phyloP scores from a whole-genome alignment of 2,329 filamentous ascomycete genomes.

The Dothistroma septosporum region DNA sequence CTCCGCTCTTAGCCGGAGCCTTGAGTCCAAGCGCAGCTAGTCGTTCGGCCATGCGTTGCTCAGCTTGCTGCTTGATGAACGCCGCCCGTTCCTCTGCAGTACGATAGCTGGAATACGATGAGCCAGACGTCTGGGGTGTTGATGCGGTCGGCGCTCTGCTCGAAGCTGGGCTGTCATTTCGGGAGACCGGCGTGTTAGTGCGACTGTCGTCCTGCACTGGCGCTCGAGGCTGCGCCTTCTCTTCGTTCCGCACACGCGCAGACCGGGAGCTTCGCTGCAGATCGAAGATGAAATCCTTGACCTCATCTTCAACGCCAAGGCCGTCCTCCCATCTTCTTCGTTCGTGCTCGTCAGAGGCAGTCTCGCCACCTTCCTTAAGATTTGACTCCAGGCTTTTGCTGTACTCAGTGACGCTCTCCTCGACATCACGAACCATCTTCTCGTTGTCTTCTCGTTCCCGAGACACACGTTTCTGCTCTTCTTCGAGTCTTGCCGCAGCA shows the following conservation, averaged over 20 bases:
- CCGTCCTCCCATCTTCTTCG: constrained; percentile 92
- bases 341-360: constrained; percentile 80
- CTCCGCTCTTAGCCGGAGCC: constrained; percentile 70
- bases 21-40: constrained; percentile 90
- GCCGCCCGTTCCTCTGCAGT: constrained; percentile 91
- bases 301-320: constrained; percentile 91
- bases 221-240: constrained; percentile 33
- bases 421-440: constrained; percentile 92
- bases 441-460: constrained; percentile 92
- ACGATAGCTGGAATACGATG: constrained; percentile 77
- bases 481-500: constrained; percentile 79
- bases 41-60: constrained; percentile 93
- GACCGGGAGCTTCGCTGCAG: constrained; percentile 81
- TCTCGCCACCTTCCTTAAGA: constrained; percentile 74
- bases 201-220: constrained; percentile 29
- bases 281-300: constrained; percentile 97
- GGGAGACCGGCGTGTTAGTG: constrained; percentile 25
- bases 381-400: constrained; percentile 77
- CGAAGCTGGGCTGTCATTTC: constrained; percentile 32
- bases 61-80: constrained; percentile 94
- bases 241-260: constrained; percentile 62
- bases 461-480: constrained; percentile 75
- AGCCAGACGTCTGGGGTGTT: constrained; percentile 49
- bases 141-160: constrained; percentile 29
- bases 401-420: constrained; percentile 91